Conservation (phyloP, 345 rosid species). For the Euclidium syriacum region DNA sequence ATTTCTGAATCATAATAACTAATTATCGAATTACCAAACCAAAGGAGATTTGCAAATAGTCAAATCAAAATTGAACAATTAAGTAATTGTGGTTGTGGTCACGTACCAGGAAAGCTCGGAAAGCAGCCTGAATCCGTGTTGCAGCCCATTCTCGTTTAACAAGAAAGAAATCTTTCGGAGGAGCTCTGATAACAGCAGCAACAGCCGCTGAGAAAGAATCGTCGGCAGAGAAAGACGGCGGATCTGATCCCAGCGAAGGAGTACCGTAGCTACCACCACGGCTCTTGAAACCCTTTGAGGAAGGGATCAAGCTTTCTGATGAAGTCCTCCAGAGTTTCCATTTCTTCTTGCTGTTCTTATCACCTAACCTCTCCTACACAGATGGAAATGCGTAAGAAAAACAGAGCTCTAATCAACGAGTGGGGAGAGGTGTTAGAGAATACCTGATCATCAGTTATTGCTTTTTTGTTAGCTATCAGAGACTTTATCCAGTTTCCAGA, state of each 20-base stretch:
- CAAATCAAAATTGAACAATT: background rate
- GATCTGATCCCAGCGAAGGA: constrained; percentile 48
- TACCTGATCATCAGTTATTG: constrained; percentile 43
- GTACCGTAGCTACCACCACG: constrained; percentile 32
- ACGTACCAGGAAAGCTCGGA: constrained; percentile 71
- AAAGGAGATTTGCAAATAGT: background rate
- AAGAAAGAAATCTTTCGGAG: constrained; percentile 60
- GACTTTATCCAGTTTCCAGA: constrained; percentile 77
- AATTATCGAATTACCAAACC: background rate
- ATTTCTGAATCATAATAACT: background rate
- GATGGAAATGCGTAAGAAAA: background rate
- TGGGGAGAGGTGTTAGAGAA: background rate
- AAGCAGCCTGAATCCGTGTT: constrained; percentile 79
- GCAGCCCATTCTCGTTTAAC: constrained; percentile 88
- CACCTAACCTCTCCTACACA: constrained; percentile 41
- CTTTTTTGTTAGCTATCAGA: constrained; percentile 43
- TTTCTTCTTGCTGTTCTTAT: constrained; percentile 59
- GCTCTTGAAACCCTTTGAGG: constrained; percentile 45
- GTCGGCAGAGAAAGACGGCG: constrained; percentile 37
- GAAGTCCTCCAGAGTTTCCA: constrained; percentile 91
- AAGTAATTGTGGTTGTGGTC: background rate
- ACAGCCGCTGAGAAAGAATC: constrained; percentile 57
- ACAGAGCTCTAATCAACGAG: background rate
- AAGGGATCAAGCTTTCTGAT: constrained; percentile 52
- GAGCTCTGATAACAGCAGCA: constrained; percentile 75